A percentile compares a stretch with the other conserved stretches of the same genome.
These are phyloP conservation scores for Myxozyma neglecta DNA, from an alignment of 805 yeast species.

Conservation along the genomic window DNA sequence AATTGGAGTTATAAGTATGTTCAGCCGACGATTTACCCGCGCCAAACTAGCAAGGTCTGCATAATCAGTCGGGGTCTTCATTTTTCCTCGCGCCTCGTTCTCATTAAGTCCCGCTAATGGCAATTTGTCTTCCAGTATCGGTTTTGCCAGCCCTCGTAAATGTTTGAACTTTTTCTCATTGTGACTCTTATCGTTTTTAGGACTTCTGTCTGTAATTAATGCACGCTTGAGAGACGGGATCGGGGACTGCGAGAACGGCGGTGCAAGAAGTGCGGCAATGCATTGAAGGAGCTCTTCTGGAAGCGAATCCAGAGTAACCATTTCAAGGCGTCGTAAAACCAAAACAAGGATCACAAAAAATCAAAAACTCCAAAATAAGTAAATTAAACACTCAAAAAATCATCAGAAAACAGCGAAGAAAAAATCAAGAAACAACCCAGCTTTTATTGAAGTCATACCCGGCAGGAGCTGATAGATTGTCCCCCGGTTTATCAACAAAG, in stretches of 20 bases:
- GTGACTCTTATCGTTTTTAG: no score
- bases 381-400: not conserved
- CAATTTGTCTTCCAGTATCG: not conserved
- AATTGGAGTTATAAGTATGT: conserved; percentile 20
- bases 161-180: not conserved
- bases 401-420: not conserved
- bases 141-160: not conserved
- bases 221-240: conserved; percentile 8
- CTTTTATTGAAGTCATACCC: no score
- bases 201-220: conserved; percentile 1
- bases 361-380: no score
- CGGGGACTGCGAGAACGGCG: conserved; percentile 10
- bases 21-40: conserved; percentile 14
- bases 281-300: conserved; percentile 26
- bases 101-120: not conserved
- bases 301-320: conserved; percentile 11
- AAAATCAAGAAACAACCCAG: no score
- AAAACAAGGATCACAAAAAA: not conserved
- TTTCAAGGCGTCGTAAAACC: not conserved
- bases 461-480: not conserved
- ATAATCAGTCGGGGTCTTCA: conserved; percentile 11
- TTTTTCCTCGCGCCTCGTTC: no score
- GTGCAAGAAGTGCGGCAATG: conserved; percentile 13
- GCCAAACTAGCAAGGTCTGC: conserved; percentile 17
- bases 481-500: not conserved